phyloP scores from a whole-genome alignment of 2,329 filamentous ascomycete genomes.

The Aspergillus sp. region DNA sequence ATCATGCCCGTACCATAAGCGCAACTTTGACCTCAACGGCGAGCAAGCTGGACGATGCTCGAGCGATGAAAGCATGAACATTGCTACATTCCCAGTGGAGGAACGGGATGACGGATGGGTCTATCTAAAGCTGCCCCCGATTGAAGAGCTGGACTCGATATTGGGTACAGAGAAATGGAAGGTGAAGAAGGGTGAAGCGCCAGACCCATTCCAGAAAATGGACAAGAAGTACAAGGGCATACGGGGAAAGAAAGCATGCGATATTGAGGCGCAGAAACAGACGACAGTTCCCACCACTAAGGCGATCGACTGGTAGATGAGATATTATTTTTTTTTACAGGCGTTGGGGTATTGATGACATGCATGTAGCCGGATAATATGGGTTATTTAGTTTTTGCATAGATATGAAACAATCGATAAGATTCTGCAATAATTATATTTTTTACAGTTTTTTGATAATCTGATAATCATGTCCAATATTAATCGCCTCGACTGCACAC shows the following conservation, averaged over 20 bases:
- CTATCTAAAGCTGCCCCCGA: conserved; percentile 73
- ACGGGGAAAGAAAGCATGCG: conserved; percentile 48
- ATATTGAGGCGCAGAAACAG: conserved; percentile 11
- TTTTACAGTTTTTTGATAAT: no score
- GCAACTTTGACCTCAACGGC: conserved; percentile 74
- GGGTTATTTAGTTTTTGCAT: no score
- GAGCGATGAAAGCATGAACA: conserved; percentile 69
- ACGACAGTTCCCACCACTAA: conserved; percentile 15
- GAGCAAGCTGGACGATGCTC: conserved; percentile 64
- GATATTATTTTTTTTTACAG: no score
- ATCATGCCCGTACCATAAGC: conserved; percentile 83
- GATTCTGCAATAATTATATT: no score
- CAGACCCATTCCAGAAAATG: conserved; percentile 51
- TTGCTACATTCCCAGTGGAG: conserved; percentile 77
- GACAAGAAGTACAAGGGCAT: conserved; percentile 53
- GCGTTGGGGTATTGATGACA: no score
- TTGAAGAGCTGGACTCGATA: conserved; percentile 73
- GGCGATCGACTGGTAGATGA: conserved; percentile 30
- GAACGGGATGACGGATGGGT: conserved; percentile 71
- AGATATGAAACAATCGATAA: no score
- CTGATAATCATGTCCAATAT: no score
- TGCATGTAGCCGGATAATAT: no score
- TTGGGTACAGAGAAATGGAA: conserved; percentile 76
- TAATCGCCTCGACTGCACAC: no score
- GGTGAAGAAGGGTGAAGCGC: conserved; percentile 66